These are phyloP conservation scores for Sphaceloma murrayae DNA, from an alignment of 2,329 filamentous ascomycete genomes.

Conservation along the genomic window DNA sequence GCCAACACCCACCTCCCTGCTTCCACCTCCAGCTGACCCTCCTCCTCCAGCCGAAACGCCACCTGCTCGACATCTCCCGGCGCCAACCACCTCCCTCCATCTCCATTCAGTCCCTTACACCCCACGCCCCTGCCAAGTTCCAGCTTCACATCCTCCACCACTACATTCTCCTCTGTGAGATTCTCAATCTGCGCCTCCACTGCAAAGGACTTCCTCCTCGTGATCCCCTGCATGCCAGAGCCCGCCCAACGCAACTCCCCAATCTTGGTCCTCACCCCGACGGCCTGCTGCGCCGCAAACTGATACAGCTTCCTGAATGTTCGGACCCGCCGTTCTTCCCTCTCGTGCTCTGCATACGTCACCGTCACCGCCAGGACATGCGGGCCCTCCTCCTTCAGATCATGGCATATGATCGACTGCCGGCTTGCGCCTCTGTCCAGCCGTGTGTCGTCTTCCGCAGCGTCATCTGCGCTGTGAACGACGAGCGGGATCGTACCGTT, in stretches of 20 bases:
- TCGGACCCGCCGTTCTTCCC: slow-evolving; percentile 51
- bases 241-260: slow-evolving; percentile 46
- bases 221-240: slow-evolving; percentile 23
- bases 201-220: slow-evolving; percentile 55
- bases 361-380: slow-evolving; percentile 91
- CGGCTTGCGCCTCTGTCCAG: slow-evolving; percentile 23
- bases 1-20: slow-evolving; percentile 57
- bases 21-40: slow-evolving; percentile 34
- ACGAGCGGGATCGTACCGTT: slow-evolving; percentile 52
- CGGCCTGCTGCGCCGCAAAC: slow-evolving; percentile 81
- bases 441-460: slow-evolving; percentile 55
- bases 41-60: slow-evolving; percentile 50
- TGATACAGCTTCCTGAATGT: slow-evolving; percentile 95
- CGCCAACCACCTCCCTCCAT: slow-evolving; percentile 40
- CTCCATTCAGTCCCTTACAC: slow-evolving; percentile 22
- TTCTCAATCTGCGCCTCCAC: slow-evolving; percentile 95
- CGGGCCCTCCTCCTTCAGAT: slow-evolving; percentile 86
- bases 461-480: slow-evolving; percentile 15
- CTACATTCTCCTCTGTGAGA: slow-evolving; percentile 71
- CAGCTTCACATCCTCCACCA: slow-evolving; percentile 52
- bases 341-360: slow-evolving; percentile 71
- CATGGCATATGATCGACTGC: slow-evolving; percentile 74
- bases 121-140: slow-evolving; percentile 24
- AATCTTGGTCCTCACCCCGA: slow-evolving; percentile 86
- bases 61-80: slow-evolving; percentile 57